Evolutionary conservation across 148 eudicot species (phyloP), one percentile per base, ranked within the genome.

Genomic region (Nyssa sinensis): DNA sequence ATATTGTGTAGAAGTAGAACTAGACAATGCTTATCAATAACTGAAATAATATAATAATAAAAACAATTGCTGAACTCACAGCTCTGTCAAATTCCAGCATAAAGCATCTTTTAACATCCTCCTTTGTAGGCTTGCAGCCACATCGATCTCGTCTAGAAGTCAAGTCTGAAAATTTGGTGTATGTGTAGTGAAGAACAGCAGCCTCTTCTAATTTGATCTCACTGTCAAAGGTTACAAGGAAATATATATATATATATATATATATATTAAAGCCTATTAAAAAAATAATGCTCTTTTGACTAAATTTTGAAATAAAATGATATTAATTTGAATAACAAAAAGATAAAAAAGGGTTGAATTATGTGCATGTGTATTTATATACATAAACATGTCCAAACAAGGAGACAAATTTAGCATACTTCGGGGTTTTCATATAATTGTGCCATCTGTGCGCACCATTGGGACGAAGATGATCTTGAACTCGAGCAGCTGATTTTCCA

Each of bases 91-190:
- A 93, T 77, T 93, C 96, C 84, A 93, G 73, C 98, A 93, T 93
- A 80, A 93, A 93, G 85, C 98, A 93, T 79, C 96, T 83, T 80
- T 93, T 93, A 62, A 91, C 98, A 80, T 93, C 98, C 32, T 93
- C 98, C 78, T 93, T 93, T 3, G 98, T 93, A 65, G 98, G 98
- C 84, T 93, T 93, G 81, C 98, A 93, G 75, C 96, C 98, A 89
- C 98, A 93, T 53, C 98, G 83, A 81, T 93, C 98, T 69, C 98
- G 91, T 78, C 98, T 89, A 63, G 98, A 93, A 71, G 98, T 93
- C 85, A 93, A 80, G 77, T 93, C 98, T 9, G 98, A 90, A 78
- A 88, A 93, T 49, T 89, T 90, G 74, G 98, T 70, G 72, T 93
- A 93, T 78, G 98, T 93, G 63, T 80, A 93, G 74, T 93, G 98